Evolutionary conservation across 164 flowering plant genomes (phyloP).

Genomic region (Tetracentron sinense): DNA sequence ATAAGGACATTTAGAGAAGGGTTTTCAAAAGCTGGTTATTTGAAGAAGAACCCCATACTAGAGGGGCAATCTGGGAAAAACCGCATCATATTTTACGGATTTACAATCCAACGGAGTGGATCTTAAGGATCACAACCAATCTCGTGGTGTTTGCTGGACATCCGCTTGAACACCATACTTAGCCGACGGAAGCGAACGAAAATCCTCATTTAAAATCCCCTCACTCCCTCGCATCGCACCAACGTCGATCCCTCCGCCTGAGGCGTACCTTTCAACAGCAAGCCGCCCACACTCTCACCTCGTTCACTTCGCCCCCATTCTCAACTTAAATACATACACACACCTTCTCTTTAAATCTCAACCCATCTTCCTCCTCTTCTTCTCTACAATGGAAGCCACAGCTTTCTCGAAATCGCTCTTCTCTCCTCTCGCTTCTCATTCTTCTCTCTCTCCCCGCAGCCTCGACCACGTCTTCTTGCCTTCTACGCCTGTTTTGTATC

Average conservation of each 20-base stretch:
- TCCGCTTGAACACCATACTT: too few relatives aligned
- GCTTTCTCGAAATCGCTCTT: conserved; percentile 15
- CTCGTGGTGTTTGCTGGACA: too few relatives aligned
- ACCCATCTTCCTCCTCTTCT: background rate
- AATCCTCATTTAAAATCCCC: background rate
- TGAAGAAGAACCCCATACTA: too few relatives aligned
- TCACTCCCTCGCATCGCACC: background rate
- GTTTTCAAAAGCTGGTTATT: too few relatives aligned
- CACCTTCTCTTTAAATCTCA: background rate
- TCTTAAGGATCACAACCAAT: too few relatives aligned
- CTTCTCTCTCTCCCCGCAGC: conserved; percentile 4
- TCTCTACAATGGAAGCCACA: conserved; percentile 19
- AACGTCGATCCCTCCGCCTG: background rate
- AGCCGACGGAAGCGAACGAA: too few relatives aligned
- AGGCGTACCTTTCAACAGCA: background rate
- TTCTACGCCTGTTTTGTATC: background rate
- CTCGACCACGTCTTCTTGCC: background rate
- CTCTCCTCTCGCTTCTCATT: conserved; percentile 8
- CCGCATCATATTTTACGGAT: too few relatives aligned
- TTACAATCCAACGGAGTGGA: too few relatives aligned
- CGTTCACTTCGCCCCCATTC: background rate
- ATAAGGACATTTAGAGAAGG: too few relatives aligned
- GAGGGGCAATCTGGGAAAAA: too few relatives aligned
- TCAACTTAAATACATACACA: background rate
- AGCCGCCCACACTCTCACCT: background rate